These are phyloP conservation scores for Russula brevipes DNA, from an alignment of 768 basidiomycete genomes.

Conservation along the genomic window DNA sequence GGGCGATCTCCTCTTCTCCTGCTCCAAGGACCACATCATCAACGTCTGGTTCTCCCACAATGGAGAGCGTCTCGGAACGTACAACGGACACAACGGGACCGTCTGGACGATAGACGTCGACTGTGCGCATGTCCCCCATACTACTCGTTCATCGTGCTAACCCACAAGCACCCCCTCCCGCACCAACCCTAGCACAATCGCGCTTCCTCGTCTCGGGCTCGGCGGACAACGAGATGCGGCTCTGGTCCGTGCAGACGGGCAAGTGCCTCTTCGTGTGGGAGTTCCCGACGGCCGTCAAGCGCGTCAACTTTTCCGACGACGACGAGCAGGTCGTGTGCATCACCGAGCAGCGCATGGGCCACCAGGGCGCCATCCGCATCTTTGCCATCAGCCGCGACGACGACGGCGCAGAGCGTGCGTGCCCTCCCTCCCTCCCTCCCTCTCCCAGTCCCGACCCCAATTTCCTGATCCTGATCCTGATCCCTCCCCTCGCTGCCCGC, in stretches of 20 bases:
- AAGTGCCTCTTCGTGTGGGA: conserved; percentile 96
- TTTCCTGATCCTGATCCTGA: background rate
- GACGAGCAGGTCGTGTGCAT: conserved; percentile 83
- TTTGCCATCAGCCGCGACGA: conserved; percentile 81
- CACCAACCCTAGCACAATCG: conserved; percentile 56
- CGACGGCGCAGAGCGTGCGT: conserved; percentile 77
- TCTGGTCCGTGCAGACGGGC: conserved; percentile 87
- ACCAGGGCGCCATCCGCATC: conserved; percentile 85
- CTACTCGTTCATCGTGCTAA: background rate
- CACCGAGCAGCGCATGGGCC: conserved; percentile 96
- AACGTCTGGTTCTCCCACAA: conserved; percentile 98
- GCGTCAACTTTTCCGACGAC: conserved; percentile 87
- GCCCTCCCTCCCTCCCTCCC: background rate
- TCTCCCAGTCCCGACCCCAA: background rate
- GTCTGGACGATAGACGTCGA: conserved; percentile 98
- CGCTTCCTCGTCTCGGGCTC: conserved; percentile 85
- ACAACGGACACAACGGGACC: conserved; percentile 91
- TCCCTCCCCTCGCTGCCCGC: too few species aligned
- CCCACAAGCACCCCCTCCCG: background rate
- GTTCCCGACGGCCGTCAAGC: conserved; percentile 96
- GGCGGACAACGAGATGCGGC: conserved; percentile 87
- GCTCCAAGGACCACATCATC: conserved; percentile 91
- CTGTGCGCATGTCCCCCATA: conserved; percentile 49
- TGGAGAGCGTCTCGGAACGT: conserved; percentile 95
- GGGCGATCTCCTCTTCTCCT: conserved; percentile 93